Base-by-base conservation (phyloP, 2,329 filamentous ascomycete species). In the Pyricularia pennisetigena region DNA sequence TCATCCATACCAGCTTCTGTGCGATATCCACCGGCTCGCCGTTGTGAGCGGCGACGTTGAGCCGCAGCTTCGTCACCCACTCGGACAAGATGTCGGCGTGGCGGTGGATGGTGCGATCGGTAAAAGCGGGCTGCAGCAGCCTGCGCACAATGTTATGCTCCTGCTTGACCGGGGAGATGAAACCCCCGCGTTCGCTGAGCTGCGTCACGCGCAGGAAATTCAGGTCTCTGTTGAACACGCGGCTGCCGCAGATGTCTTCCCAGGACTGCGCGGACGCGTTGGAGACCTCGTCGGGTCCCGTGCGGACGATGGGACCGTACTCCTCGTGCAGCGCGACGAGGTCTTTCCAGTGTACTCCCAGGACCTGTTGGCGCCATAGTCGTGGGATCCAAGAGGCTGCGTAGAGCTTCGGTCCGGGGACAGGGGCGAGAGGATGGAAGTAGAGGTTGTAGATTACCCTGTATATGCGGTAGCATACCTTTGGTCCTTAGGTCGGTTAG, bases 241-340 rank as follows among this genome's bases (percentile, higher is more conserved):
- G 67, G 66, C 67, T 67, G 26, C 78, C 76, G 68, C 79, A 80
- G 64, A 82, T 80, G 62, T 82, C 78, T 68, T 77, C 75, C 76
- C 77, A 81, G 9, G 72, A 71, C 2, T 73, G 69, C 6, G 73
- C 71, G 30, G 72, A 69, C 65, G 72, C 76, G 72, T 78, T 81
- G 9, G 78, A 77, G 10, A 82, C 73, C 67, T 81, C 78, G 32
- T 78, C 73, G 1, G 80, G 79, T 3, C 75, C 73, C 28, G 79
- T 69, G 9, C 80, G 77, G 14, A 82, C 80, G 3, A 81, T 74
- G 2, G 74, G 73, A 14, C 80, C 80, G 68, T 79, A 79, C 54
- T 74, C 70, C 16, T 74, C 70, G 70, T 79, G 78, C 23, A 78
- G 71, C 0, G 69, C 66, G 23, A 69, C 68, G 24, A 72, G 69